phyloP scores from a whole-genome alignment of 2,329 filamentous ascomycete species.

The Exserohilum turcica region DNA sequence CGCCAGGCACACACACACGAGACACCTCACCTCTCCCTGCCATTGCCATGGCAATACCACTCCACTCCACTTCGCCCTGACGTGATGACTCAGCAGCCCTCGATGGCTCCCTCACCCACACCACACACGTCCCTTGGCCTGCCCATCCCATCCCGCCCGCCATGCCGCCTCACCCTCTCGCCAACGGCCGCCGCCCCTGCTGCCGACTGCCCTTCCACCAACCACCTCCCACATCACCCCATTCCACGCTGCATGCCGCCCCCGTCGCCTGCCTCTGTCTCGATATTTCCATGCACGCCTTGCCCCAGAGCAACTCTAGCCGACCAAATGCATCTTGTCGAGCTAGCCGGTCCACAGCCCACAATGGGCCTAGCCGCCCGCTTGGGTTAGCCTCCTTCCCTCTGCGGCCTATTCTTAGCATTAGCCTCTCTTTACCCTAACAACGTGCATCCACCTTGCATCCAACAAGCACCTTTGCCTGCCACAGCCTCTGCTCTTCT shows the following conservation, averaged over 20 bases:
- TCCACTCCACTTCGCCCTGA: too few species aligned
- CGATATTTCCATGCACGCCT: conserved; percentile 1
- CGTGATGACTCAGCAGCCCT: not conserved
- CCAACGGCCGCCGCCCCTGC: not conserved
- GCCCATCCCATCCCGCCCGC: too few species aligned
- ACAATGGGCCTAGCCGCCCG: conserved; percentile 27
- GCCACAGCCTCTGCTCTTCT: conserved; percentile 3
- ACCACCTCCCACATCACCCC: not conserved
- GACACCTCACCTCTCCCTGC: too few species aligned
- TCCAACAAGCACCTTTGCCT: conserved; percentile 4
- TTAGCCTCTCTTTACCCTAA: conserved; percentile 29
- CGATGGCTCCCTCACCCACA: not conserved
- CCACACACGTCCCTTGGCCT: too few species aligned
- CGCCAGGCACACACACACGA: not conserved
- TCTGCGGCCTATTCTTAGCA: conserved; percentile 38
- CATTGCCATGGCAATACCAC: too few species aligned
- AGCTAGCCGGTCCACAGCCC: conserved; percentile 29
- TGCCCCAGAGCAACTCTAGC: conserved; percentile 36
- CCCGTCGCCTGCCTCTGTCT: too few species aligned
- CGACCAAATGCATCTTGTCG: conserved; percentile 34
- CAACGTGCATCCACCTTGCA: conserved; percentile 2
- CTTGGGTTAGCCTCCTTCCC: conserved; percentile 17
- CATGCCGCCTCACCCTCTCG: not conserved
- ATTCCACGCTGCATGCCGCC: too few species aligned
- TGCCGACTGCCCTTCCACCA: not conserved